Base-by-base conservation (phyloP, 2,329 filamentous ascomycete genomes). In the Cercospora sesami region DNA sequence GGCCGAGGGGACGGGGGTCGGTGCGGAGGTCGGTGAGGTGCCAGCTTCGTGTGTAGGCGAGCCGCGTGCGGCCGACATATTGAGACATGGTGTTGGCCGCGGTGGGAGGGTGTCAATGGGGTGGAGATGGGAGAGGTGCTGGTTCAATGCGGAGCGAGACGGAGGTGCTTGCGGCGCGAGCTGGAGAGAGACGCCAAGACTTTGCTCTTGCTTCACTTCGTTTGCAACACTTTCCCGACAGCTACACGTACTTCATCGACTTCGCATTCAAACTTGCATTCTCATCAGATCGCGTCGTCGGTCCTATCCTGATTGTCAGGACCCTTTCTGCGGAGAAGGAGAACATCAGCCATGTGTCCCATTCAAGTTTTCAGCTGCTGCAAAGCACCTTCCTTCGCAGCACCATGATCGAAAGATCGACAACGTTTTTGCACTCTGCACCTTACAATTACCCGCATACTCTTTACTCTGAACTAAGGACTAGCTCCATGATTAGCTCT, bases 1-100 rank as follows among this genome's bases (percentile, higher is more conserved):
- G 93, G 74, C 94, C 94, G 48, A 97, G 90, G n/a, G 93, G 89
- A 14, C 93, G 93, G 0, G 84, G 78, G 74, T 86, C 80, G 81
- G 90, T 73, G 84, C 85, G 77, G 82, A 92, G 81, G 85, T 95
- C 80, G 86, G 98, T 80, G 89, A 91, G 89, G 82, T 99, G 95
- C 95, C 96, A 99, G 83, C 91, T 89, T 76, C 96, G 90, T 57
- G 94, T 94, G 86, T 98, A 99, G 83, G 95, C 94, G 72, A 99
- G 90, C 78, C 92, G 92, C 69, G 95, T 98, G 98, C 75, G 33
- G 76, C 91, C 91, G 77, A 93, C 83, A 73, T 87, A 90, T 85
- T 93, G 91, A 74, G 91, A 94, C 91, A 94, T 94, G 68, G 67
- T 81, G 75, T n/a, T 39, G 36, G 16, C 30, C 16, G 30, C 55